Percentiles rank a stretch among this genome's conserved stretches.
Evolutionary conservation across 2,329 filamentous ascomycete genomes (phyloP).

Genomic region (Cordyceps cicadae): DNA sequence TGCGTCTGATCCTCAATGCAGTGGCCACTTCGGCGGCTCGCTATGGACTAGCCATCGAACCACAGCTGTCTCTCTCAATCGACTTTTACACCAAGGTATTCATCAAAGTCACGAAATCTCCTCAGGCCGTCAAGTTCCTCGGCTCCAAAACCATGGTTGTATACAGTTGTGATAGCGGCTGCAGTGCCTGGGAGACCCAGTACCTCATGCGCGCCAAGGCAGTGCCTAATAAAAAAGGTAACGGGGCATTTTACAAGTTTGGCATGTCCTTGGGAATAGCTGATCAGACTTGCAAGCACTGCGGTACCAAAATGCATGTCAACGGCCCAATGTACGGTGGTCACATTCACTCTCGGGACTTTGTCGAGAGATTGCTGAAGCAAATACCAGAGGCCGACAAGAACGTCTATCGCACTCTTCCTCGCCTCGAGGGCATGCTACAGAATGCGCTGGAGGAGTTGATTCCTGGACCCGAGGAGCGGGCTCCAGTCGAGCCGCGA

Average conservation of each 20-base stretch:
- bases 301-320: constrained; percentile 76
- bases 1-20: constrained; percentile 77
- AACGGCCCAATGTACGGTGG: constrained; percentile 94
- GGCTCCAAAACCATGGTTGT: constrained; percentile 88
- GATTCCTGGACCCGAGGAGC: constrained; percentile 29
- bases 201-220: constrained; percentile 62
- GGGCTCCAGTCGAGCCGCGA: constrained; percentile 28
- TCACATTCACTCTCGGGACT: constrained; percentile 73
- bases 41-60: constrained; percentile 84
- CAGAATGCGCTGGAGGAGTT: constrained; percentile 76
- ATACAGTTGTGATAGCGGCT: constrained; percentile 84
- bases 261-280: constrained; percentile 63
- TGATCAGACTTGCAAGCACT: constrained; percentile 67
- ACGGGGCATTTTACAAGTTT: constrained; percentile 68
- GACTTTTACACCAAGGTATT: constrained; percentile 94
- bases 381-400: constrained; percentile 59
- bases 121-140: constrained; percentile 80
- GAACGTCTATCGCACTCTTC: constrained; percentile 68
- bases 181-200: constrained; percentile 85
- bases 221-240: constrained; percentile 61
- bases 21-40: constrained; percentile 72
- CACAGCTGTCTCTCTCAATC: constrained; percentile 84
- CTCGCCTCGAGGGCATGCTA: constrained; percentile 85
- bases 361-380: constrained; percentile 70
- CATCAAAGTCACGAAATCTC: constrained; percentile 69